Conservation (phyloP, 306 rosid genomes). For the Fragaria nilgerrensis region DNA sequence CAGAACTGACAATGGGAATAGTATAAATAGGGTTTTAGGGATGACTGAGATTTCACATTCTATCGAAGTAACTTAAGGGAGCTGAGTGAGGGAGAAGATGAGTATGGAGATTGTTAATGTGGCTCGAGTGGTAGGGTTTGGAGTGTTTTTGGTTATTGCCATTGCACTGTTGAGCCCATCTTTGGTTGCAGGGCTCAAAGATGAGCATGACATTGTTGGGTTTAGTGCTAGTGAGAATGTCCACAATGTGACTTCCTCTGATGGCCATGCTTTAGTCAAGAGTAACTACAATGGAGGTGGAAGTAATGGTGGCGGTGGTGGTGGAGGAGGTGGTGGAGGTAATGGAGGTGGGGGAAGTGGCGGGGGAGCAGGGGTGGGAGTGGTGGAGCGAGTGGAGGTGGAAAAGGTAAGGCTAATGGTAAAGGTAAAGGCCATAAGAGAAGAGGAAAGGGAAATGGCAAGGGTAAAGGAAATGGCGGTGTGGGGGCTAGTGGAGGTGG, state of each 20-base stretch:
- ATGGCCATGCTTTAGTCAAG: conserved; percentile 8
- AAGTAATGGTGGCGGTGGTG: conserved; percentile 5
- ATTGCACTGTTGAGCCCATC: conserved; percentile 12
- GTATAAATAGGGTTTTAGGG: conserved; percentile 22
- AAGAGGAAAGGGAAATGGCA: not conserved
- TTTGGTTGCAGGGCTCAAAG: conserved; percentile 24
- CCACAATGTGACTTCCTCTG: conserved; percentile 13
- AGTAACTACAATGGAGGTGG: conserved; percentile 5
- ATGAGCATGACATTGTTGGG: not conserved
- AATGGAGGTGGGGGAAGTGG: conserved; percentile 18
- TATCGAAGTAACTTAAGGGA: conserved; percentile 1
- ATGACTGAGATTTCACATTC: not conserved
- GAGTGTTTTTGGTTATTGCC: conserved; percentile 20
- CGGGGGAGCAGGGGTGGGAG: conserved; percentile 14
- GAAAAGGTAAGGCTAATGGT: not conserved
- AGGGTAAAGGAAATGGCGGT: not conserved
- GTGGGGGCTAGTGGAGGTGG: not conserved
- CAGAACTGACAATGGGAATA: not conserved
- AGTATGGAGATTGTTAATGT: conserved; percentile 12
- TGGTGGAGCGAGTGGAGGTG: conserved; percentile 16
- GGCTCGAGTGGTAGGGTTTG: conserved; percentile 1
- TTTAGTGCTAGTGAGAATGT: not conserved
- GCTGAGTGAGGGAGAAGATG: not conserved
- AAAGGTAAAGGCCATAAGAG: not conserved
- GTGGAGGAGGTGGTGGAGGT: conserved; percentile 10